Evolutionary conservation across 371 early-diverging fungal genomes (phyloP), one percentile per base, ranked within the genome.

Genomic region (Blakeslea trispora): DNA sequence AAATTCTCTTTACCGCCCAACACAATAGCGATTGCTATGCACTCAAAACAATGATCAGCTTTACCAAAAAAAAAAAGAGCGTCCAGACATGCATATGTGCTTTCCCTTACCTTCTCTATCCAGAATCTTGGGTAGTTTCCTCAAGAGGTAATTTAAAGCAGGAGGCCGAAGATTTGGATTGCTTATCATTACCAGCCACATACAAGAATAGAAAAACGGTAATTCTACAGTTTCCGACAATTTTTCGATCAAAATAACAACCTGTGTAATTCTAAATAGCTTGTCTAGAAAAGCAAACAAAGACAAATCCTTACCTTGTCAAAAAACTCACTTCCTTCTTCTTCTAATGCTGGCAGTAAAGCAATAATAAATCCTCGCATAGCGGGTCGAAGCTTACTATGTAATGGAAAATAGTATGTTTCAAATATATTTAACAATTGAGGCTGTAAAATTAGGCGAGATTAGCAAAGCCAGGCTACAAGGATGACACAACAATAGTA

Each of bases 301-400:
- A 23, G 21, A 11, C 2, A 4, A 23, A 6, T 8, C 21, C 19
- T 48, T 64, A 83, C 81, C 55, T 79, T 71, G 50, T 89, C 90
- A 66, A 91, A 93, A 60, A 81, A 88, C 60, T 97, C 97, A 66
- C 83, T 89, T 31, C 91, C 90, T 64, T 94, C 95, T 59, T 96
- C 95, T 50, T 97, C 98, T 13, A 97, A 64, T 9, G 89, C 92
- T 1, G 96, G 93, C 21, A 95, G 71, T 18, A 97, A 51, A 0
- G 92, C 94, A 35, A 91, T 84, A 22, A 94, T 78, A 13, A 97
- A 78, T 32, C 91, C 88, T 64, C 91, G 86, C 63, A 94, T 74
- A 50, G 89, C 85, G 3, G 91, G 88, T 41, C 86, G 75, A 53
- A 96, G 72, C 13, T 79, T 68, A 14, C 69, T 54, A 2, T 88